Conservation (phyloP, 2,329 filamentous ascomycete genomes). For the Fusarium virguliforme region DNA sequence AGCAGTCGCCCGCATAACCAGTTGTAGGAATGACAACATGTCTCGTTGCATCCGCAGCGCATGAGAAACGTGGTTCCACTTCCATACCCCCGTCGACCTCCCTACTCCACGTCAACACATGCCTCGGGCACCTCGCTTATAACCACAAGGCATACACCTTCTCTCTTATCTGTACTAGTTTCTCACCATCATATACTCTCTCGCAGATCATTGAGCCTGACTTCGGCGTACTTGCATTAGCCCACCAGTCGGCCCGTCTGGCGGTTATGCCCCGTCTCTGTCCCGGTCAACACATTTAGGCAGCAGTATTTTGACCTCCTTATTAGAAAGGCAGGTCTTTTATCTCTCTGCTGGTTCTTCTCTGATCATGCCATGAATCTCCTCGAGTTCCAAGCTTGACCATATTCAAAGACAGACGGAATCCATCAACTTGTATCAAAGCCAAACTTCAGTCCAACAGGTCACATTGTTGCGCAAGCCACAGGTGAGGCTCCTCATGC, state of each 20-base stretch:
- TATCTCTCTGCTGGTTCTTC: neutral
- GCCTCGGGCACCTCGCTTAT: neutral
- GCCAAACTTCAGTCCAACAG: neutral
- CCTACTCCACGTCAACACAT: neutral
- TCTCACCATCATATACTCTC: neutral
- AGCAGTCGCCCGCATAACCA: neutral
- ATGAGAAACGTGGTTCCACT: neutral
- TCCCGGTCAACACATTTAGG: neutral
- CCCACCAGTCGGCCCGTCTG: neutral
- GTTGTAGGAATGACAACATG: neutral
- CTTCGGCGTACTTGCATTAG: neutral
- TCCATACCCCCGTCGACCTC: neutral
- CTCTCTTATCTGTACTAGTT: neutral
- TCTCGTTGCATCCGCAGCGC: neutral
- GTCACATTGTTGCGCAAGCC: neutral
- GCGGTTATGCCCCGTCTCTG: neutral
- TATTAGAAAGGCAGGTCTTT: neutral
- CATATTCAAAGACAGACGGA: neutral
- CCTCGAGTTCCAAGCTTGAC: neutral
- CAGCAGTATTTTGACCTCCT: neutral
- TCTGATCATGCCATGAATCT: neutral
- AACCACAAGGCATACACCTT: neutral
- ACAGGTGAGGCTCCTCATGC: neutral
- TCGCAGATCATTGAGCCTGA: slow-evolving; percentile 4
- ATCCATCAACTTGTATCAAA: neutral